A percentile compares a stretch with the other conserved stretches of the same genome.
Evolutionary conservation across 345 rosid species (phyloP).

Genomic region (Eucalyptus dawsonii): DNA sequence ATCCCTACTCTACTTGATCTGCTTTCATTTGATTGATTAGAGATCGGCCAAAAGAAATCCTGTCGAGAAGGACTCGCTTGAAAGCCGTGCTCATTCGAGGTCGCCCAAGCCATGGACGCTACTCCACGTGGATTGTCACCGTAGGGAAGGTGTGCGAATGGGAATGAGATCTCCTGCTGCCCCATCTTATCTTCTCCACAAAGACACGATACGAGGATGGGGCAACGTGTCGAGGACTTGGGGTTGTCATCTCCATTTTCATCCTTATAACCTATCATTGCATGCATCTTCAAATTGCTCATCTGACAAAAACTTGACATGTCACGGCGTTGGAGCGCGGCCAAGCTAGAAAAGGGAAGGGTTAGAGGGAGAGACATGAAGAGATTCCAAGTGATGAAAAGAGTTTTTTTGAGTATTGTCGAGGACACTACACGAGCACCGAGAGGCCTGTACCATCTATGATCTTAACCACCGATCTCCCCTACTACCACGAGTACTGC

Average conservation of each 20-base stretch:
- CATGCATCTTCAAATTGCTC: background rate
- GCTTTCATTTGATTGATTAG: background rate
- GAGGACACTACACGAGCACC: too few relatives aligned
- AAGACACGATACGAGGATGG: background rate
- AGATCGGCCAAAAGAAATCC: background rate
- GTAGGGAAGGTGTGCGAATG: background rate
- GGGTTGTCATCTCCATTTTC: background rate
- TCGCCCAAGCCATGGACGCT: background rate
- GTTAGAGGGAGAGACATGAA: background rate
- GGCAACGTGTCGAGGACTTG: background rate
- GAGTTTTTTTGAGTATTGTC: background rate
- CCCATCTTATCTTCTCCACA: background rate
- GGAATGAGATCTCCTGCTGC: background rate
- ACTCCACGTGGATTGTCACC: background rate
- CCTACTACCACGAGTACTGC: background rate
- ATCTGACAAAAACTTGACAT: background rate
- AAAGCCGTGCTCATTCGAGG: background rate
- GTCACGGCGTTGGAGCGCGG: background rate
- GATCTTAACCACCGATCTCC: background rate
- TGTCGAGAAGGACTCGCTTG: background rate
- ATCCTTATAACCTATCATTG: background rate
- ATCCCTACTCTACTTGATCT: background rate
- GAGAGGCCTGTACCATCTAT: background rate
- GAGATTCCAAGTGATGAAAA: background rate
- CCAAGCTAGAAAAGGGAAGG: background rate